Conservation (phyloP, 2,329 filamentous ascomycete species). For the Karstenula rhodostoma region DNA sequence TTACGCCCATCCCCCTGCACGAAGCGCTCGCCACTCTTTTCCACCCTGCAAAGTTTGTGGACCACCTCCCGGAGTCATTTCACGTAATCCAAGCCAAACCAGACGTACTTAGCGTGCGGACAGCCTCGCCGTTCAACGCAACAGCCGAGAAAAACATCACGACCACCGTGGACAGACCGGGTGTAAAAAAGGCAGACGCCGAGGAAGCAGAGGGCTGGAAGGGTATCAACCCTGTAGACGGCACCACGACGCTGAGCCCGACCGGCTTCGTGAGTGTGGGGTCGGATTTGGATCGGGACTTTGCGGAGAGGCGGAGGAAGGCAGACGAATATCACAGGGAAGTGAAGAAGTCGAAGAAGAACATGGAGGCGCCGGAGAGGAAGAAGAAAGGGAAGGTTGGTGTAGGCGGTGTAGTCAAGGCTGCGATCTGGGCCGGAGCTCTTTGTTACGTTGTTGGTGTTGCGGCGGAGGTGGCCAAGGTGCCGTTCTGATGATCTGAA, state of each 20-base stretch:
- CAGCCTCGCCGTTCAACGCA: conserved; percentile 14
- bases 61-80: conserved; percentile 34
- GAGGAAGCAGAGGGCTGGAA: conserved; percentile 8
- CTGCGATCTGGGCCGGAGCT: conserved; percentile 39
- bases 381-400: conserved; percentile 18
- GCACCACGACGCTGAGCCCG: conserved; percentile 42
- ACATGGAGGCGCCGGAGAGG: neutral
- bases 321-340: conserved; percentile 21
- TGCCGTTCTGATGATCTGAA: neutral
- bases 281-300: conserved; percentile 31
- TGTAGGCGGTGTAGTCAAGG: conserved; percentile 37
- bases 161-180: neutral
- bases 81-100: conserved; percentile 40
- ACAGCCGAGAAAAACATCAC: conserved; percentile 1
- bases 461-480: conserved; percentile 29
- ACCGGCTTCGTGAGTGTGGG: conserved; percentile 45
- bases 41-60: conserved; percentile 40
- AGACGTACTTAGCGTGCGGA: conserved; percentile 35
- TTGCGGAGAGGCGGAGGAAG: conserved; percentile 33
- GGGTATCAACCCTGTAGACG: conserved; percentile 46
- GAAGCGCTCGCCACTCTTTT: conserved; percentile 39
- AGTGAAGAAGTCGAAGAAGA: neutral
- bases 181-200: conserved; percentile 3
- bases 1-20: conserved; percentile 33
- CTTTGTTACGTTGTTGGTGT: conserved; percentile 46